phyloP scores from a whole-genome alignment of 495 filamentous ascomycete species.

The Talaromyces wortmannii region DNA sequence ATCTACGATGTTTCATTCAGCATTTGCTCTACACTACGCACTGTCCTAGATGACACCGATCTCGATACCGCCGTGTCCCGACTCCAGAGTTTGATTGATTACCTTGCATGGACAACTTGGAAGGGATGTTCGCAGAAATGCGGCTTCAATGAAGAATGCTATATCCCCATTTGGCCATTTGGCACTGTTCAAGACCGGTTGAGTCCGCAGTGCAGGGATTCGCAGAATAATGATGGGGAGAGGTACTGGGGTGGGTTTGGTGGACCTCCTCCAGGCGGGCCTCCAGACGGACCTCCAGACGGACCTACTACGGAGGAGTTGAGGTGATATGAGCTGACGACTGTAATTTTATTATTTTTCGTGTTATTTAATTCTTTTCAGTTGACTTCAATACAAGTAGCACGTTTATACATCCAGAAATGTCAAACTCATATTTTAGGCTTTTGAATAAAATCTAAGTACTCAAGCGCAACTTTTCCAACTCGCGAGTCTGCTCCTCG shows the following conservation, averaged over 20 bases:
- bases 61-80: slow-evolving; percentile 15
- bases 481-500: slow-evolving; percentile 46
- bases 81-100: slow-evolving; percentile 34
- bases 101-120: slow-evolving; percentile 56
- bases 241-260: slow-evolving; percentile 28
- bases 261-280: neutral
- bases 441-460: too few relatives aligned
- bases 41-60: slow-evolving; percentile 21
- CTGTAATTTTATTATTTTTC: too few relatives aligned
- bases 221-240: slow-evolving; percentile 15
- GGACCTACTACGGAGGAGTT: too few relatives aligned
- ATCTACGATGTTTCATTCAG: slow-evolving; percentile 36
- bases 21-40: slow-evolving; percentile 45
- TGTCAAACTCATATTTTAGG: too few relatives aligned
- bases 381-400: too few relatives aligned
- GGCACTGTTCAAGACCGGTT: slow-evolving; percentile 47
- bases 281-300: too few relatives aligned
- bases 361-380: too few relatives aligned
- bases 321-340: too few relatives aligned
- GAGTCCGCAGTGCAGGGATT: slow-evolving; percentile 40
- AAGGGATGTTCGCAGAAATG: slow-evolving; percentile 49
- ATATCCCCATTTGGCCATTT: slow-evolving; percentile 61
- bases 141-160: slow-evolving; percentile 51
- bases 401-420: too few relatives aligned
- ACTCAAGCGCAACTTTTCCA: slow-evolving; percentile 41